Base-by-base conservation (phyloP, 2,329 filamentous ascomycete species). In the Zymoseptoria brevis region DNA sequence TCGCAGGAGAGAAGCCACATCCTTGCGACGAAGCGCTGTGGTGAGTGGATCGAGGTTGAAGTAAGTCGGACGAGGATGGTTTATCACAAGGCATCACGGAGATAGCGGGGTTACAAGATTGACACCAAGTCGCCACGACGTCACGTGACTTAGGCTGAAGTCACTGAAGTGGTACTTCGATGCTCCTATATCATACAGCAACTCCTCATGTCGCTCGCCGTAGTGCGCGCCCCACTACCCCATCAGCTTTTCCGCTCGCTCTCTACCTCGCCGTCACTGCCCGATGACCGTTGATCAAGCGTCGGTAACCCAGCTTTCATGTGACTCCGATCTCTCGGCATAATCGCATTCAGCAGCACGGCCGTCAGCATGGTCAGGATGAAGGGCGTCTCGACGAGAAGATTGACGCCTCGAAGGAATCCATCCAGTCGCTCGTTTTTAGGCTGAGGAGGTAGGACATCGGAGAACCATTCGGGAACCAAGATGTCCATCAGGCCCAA, bases 1-100 rank as follows among this genome's bases (percentile, higher is more conserved):
- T 82, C 77, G 67, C 81, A 82, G 67, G 86, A 77, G 19, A 82
- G 71, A 22, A 81, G 72, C 80, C 80, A 82, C 80, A 82, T 82
- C 13, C 19, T 51, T 45, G 35, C 35, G 16, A 45, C 35, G 13
- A 45, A 16, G 35, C 35, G 11, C 6, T 16, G 35, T 16, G 35
- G 5, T 45, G 35, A 45, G 35, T 7, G 16, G 35, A 45, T 45
- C 35, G 35, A 7, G 11, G 16, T n/a, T 6, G 35, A n/a, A 45
- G 35, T n/a, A 45, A 4, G 35, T 45, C 35, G 16, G 35, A 45
- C 35, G 35, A 45, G n/a, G 35, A 45, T 45, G 35, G 35, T 5
- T 45, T 45, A 45, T n/a, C 11, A 16, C 35, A 16, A 45, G 35
- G 35, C 35, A 45, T n/a, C 35, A 45, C 35, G 35, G 35, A 45